Conservation (phyloP, 768 basidiomycete species). For the Xanthoconium purpureum region DNA sequence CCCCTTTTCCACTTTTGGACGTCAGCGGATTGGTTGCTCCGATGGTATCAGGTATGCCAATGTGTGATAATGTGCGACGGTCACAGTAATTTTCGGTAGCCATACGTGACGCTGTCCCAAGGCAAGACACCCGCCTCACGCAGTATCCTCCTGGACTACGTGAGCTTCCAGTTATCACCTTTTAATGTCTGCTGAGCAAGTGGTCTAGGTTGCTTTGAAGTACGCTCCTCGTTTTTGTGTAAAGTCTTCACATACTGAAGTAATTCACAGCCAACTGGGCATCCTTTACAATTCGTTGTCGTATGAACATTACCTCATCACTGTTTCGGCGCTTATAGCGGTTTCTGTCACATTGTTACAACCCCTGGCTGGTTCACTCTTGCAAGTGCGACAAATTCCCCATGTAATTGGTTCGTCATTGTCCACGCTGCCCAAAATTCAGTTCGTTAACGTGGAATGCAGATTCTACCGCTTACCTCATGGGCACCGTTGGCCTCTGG, state of each 20-base stretch:
- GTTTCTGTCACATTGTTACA: conserved; percentile 48
- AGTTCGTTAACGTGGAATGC: neutral
- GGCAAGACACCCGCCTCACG: conserved; percentile 54
- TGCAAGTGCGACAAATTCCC: conserved; percentile 25
- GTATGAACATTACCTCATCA: conserved; percentile 54
- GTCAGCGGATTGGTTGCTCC: conserved; percentile 50
- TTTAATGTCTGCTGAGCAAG: conserved; percentile 1
- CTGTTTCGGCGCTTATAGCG: conserved; percentile 50
- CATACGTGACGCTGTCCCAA: conserved; percentile 55
- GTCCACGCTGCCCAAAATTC: conserved; percentile 6
- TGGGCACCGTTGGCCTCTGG: conserved; percentile 42
- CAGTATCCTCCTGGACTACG: conserved; percentile 66
- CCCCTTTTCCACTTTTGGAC: conserved; percentile 52
- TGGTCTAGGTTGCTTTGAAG: conserved; percentile 42
- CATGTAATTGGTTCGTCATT: conserved; percentile 10
- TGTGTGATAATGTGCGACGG: neutral
- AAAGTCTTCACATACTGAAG: conserved; percentile 1
- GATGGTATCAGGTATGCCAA: conserved; percentile 53
- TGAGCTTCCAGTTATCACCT: conserved; percentile 28
- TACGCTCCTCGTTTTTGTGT: conserved; percentile 17
- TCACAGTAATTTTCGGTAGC: conserved; percentile 38
- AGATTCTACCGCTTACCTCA: conserved; percentile 43
- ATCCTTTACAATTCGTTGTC: conserved; percentile 44
- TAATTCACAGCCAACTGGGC: conserved; percentile 37
- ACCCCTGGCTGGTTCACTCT: conserved; percentile 48